Conservation (phyloP, 2,329 filamentous ascomycete genomes). For the Beauveria sp. region DNA sequence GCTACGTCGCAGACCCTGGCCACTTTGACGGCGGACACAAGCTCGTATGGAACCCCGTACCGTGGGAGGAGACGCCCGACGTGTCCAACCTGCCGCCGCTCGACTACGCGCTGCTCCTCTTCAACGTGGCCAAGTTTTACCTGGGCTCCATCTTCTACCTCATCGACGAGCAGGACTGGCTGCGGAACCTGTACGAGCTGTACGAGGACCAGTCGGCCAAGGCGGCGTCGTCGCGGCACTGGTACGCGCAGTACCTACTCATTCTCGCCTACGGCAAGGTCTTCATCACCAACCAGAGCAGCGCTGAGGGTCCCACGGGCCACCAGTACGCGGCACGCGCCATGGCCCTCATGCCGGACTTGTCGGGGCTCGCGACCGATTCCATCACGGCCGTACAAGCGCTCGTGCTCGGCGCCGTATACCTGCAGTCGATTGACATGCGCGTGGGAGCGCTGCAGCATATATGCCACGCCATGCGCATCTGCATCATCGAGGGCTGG, state of each 20-base stretch:
- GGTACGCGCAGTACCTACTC: conserved; percentile 26
- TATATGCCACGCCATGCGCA: conserved; percentile 26
- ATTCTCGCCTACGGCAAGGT: conserved; percentile 27
- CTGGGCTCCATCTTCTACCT: conserved; percentile 18
- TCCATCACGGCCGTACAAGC: conserved; percentile 24
- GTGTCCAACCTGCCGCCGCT: conserved; percentile 20
- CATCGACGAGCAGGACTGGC: conserved; percentile 18
- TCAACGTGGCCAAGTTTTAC: conserved; percentile 20
- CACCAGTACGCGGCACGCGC: conserved; percentile 31
- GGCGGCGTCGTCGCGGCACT: conserved; percentile 16
- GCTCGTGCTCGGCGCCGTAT: conserved; percentile 24
- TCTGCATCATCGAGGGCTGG: conserved; percentile 24
- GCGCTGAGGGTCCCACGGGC: conserved; percentile 24
- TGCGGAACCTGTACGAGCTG: conserved; percentile 16
- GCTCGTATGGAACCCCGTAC: conserved; percentile 20
- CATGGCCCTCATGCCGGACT: conserved; percentile 30
- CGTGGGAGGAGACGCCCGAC: conserved; percentile 18
- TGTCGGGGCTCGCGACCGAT: conserved; percentile 24
- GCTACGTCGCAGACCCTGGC: conserved; percentile 23
- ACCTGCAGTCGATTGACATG: conserved; percentile 29
- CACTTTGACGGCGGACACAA: conserved; percentile 25
- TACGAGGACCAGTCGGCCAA: conserved; percentile 17
- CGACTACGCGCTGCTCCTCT: conserved; percentile 18
- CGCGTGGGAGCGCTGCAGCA: conserved; percentile 26
- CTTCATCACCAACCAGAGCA: conserved; percentile 19